Evolutionary conservation across 768 basidiomycete species (phyloP).

Genomic region (Filobasidium wieringae): DNA sequence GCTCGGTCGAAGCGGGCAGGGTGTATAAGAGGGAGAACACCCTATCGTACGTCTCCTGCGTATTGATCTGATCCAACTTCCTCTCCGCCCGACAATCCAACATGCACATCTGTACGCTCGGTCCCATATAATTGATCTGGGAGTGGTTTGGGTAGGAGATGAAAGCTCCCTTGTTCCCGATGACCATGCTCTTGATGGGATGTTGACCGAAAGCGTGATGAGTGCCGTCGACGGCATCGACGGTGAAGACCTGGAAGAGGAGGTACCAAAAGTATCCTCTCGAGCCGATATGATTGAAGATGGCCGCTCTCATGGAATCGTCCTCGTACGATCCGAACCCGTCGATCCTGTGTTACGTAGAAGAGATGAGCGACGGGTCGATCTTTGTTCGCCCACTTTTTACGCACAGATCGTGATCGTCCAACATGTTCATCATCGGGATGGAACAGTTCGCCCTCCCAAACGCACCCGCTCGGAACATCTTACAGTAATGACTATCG

Average conservation of each 20-base stretch:
- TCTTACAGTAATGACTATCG: slow-evolving; percentile 68
- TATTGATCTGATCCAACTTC: slow-evolving; percentile 68
- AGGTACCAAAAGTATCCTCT: slow-evolving; percentile 85
- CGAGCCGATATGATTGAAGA: slow-evolving; percentile 55
- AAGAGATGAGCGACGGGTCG: neutral
- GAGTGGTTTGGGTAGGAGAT: slow-evolving; percentile 73
- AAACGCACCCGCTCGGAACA: slow-evolving; percentile 78
- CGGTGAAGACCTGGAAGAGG: slow-evolving; percentile 77
- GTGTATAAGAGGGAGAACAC: slow-evolving; percentile 54
- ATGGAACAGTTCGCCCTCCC: slow-evolving; percentile 82
- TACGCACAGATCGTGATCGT: slow-evolving; percentile 49
- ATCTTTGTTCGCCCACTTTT: slow-evolving; percentile 62
- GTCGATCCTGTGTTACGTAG: slow-evolving; percentile 15
- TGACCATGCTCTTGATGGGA: slow-evolving; percentile 56
- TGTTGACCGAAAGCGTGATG: slow-evolving; percentile 54
- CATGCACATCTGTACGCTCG: slow-evolving; percentile 52
- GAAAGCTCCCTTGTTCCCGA: slow-evolving; percentile 66
- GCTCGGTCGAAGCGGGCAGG: slow-evolving; percentile 60
- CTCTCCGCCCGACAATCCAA: slow-evolving; percentile 62
- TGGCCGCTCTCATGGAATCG: slow-evolving; percentile 24
- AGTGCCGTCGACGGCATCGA: slow-evolving; percentile 63
- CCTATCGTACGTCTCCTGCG: slow-evolving; percentile 56
- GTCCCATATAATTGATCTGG: slow-evolving; percentile 58
- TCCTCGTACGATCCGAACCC: slow-evolving; percentile 36
- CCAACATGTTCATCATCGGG: slow-evolving; percentile 49